These are phyloP conservation scores for Viola odorata DNA, from an alignment of 345 rosid genomes.

Conservation along the genomic window DNA sequence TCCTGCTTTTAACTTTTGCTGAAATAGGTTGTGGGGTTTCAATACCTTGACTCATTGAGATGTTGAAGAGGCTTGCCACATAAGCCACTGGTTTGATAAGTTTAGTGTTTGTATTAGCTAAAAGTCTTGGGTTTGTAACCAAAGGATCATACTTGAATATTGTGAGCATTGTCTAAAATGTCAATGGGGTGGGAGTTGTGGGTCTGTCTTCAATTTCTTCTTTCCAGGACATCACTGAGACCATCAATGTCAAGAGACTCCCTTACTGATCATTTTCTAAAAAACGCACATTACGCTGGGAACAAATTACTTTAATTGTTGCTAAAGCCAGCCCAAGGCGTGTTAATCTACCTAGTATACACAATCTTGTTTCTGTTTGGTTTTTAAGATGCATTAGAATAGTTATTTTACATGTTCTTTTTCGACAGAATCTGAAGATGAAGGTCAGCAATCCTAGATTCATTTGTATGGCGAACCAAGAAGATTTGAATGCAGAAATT, in stretches of 20 bases:
- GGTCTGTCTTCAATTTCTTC: not conserved
- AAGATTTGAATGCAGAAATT: slow-evolving; percentile 40
- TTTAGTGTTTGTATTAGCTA: not conserved
- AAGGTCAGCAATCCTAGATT: slow-evolving; percentile 81
- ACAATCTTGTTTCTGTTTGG: no score
- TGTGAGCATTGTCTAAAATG: not conserved
- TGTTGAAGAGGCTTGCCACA: not conserved
- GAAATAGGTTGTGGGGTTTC: not conserved
- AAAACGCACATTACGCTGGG: no score
- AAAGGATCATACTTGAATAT: not conserved
- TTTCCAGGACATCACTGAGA: not conserved
- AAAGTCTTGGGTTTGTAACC: not conserved
- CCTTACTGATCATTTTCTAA: no score
- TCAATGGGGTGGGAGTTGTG: not conserved
- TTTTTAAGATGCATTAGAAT: slow-evolving; percentile 8
- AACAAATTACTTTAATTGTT: no score
- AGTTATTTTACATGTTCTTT: slow-evolving; percentile 7
- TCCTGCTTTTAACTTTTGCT: no score
- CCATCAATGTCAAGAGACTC: no score
- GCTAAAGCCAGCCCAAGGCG: no score
- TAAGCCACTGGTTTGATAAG: not conserved
- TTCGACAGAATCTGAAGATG: slow-evolving; percentile 86
- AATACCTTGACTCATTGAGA: not conserved
- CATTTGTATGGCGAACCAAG: slow-evolving; percentile 48
- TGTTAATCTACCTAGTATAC: no score